Conservation (phyloP, 2,329 filamentous ascomycete genomes). For the Mycosphaerella arachidis region DNA sequence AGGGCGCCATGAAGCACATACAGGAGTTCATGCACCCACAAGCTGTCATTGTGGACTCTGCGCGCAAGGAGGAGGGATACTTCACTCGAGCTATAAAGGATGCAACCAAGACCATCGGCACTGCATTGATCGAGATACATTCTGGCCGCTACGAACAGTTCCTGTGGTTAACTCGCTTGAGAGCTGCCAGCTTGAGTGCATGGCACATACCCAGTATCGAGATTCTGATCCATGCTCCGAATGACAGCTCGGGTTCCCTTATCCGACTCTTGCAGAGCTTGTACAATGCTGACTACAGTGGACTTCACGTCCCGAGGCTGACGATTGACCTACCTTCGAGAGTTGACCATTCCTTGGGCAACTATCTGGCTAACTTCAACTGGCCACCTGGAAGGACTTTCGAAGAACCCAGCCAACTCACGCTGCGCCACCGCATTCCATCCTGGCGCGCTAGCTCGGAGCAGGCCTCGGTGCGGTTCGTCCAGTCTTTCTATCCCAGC, state of each 20-base stretch:
- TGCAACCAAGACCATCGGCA: constrained; percentile 49
- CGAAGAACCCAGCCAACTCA: constrained; percentile 48
- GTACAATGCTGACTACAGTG: constrained; percentile 68
- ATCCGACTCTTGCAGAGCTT: constrained; percentile 74
- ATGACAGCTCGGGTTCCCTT: constrained; percentile 67
- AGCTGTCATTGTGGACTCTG: constrained; percentile 67
- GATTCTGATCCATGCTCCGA: constrained; percentile 73
- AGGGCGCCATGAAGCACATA: constrained; percentile 66
- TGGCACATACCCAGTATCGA: constrained; percentile 79
- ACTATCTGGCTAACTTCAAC: constrained; percentile 58
- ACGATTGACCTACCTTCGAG: constrained; percentile 76
- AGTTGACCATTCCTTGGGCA: constrained; percentile 61
- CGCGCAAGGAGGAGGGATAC: constrained; percentile 61
- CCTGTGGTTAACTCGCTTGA: constrained; percentile 73
- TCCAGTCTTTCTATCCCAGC: constrained; percentile 84
- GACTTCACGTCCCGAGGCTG: constrained; percentile 64
- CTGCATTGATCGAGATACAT: constrained; percentile 73
- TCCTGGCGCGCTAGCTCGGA: constrained; percentile 57
- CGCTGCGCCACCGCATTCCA: constrained; percentile 69
- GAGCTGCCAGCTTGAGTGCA: constrained; percentile 64
- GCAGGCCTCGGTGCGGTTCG: constrained; percentile 67
- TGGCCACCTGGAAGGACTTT: constrained; percentile 62
- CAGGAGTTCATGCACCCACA: constrained; percentile 71
- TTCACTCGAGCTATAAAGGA: constrained; percentile 59
- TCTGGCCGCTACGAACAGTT: constrained; percentile 58